phyloP scores from a whole-genome alignment of 495 filamentous ascomycete species.

The Neurospora sp. region DNA sequence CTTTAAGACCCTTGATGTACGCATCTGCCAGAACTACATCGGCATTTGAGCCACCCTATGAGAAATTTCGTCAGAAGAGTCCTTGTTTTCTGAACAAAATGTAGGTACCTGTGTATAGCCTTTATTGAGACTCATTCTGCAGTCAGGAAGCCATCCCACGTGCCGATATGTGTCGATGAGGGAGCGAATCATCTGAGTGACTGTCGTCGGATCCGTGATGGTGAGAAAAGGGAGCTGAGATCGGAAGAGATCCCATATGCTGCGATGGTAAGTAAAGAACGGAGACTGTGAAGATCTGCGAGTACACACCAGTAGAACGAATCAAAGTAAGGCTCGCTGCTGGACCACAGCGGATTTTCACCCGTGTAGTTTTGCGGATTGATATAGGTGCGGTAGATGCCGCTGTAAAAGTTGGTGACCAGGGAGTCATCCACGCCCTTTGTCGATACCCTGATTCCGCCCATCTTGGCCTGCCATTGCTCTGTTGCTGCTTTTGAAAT shows the following conservation, averaged over 20 bases:
- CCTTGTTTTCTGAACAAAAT: neutral
- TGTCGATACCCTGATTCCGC: slow-evolving; percentile 46
- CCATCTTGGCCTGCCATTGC: slow-evolving; percentile 56
- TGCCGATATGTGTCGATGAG: slow-evolving; percentile 65
- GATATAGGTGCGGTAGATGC: slow-evolving; percentile 60
- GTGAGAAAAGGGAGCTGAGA: slow-evolving; percentile 63
- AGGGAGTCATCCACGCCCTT: slow-evolving; percentile 42
- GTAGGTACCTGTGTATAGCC: slow-evolving; percentile 50
- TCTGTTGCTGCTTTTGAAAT: slow-evolving; percentile 41
- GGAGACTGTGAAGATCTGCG: neutral
- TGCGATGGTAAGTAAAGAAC: neutral
- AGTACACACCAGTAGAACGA: slow-evolving; percentile 58
- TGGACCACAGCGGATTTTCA: slow-evolving; percentile 66
- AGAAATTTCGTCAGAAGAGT: neutral
- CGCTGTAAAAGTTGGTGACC: slow-evolving; percentile 59
- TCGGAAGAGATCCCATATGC: slow-evolving; percentile 64
- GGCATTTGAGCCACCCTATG: slow-evolving; percentile 64
- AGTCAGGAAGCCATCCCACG: slow-evolving; percentile 60
- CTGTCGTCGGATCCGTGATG: slow-evolving; percentile 52
- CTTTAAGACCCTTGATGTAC: slow-evolving; percentile 55
- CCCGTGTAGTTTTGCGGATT: slow-evolving; percentile 72
- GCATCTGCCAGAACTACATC: slow-evolving; percentile 63
- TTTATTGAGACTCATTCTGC: slow-evolving; percentile 52
- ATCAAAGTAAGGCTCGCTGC: slow-evolving; percentile 68
- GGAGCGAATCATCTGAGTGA: slow-evolving; percentile 57